Base-by-base conservation (phyloP, 345 rosid genomes). In the Populus tremula region DNA sequence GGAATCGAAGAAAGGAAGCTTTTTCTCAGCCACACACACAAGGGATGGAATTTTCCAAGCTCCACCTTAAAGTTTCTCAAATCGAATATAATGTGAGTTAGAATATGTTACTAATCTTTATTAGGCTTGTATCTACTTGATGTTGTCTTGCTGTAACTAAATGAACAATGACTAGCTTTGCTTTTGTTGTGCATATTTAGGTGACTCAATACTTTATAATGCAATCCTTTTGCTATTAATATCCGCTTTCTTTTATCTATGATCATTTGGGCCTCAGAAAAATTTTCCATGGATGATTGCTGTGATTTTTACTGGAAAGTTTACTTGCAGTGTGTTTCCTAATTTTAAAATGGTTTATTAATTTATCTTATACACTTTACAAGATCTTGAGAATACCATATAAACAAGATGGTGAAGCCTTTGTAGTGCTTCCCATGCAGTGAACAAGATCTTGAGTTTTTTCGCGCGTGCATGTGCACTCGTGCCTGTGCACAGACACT, bases 1-100 rank as follows among this genome's bases (percentile, higher is more conserved):
- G 47, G 13, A 20, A 35, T 29, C 8, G 43, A 31, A 67, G n/a
- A 5, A 69, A 63, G n/a, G 12, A 27, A 63, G 18, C 4, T 53
- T 71, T 75, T 47, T 31, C 33, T 61, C 69, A 45, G 71, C 71
- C n/a, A 38, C 29, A 27, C 71, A 54, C 71, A 45, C 67, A 49
- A 70, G 75, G 80, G 62, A 56, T 73, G 63, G 62, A 70, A 72
- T 38, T 76, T 12, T 43, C 23, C 21, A 67, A 68, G 62, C 78
- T 76, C 71, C 73, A 67, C 65, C 63, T 23, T 16, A 13, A 43
- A 53, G 41, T n/a, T 23, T 67, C 73, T 65, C 53, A 35, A 12
- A 59, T 59, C 29, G 5, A 59, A 59, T 59, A 59, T 9, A 23
- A 59, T 59, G 64, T 59, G 64, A 59, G 64, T n/a, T 54, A 20